Evolutionary conservation across 176 grass and related monocot genomes (phyloP).

Genomic region (Eragrostis curvula): DNA sequence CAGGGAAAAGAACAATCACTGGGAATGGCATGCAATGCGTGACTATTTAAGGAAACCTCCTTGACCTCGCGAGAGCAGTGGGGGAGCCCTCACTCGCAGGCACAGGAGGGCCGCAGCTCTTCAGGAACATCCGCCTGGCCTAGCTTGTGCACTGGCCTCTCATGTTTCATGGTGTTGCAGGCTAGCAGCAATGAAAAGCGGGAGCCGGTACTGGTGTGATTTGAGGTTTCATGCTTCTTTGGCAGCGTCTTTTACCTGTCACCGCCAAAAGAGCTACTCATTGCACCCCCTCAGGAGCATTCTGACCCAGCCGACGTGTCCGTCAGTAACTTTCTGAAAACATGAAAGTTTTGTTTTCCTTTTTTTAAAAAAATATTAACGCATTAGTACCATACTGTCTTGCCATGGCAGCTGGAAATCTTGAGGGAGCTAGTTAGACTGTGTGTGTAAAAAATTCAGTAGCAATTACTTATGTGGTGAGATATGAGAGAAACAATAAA

Average conservation of each 20-base stretch:
- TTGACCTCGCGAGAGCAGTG: constrained; percentile 51
- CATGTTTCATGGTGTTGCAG: neutral
- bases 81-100: neutral
- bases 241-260: constrained; percentile 53
- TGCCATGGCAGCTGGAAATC: neutral
- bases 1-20: constrained; percentile 64
- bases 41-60: constrained; percentile 72
- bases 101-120: constrained; percentile 15
- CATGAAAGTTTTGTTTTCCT: neutral
- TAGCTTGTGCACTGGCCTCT: neutral
- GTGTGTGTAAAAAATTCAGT: neutral
- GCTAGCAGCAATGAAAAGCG: constrained; percentile 32
- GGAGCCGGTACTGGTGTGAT: constrained; percentile 49
- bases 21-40: constrained; percentile 43
- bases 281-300: neutral
- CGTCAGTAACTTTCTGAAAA: neutral
- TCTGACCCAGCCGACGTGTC: neutral
- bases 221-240: constrained; percentile 71
- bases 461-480: neutral
- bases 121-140: constrained; percentile 47
- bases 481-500: neutral
- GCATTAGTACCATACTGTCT: neutral
- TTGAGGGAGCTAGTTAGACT: neutral
- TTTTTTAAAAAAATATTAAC: neutral
- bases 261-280: constrained; percentile 53